These are phyloP conservation scores for Linum lewisii DNA, from an alignment of 345 rosid species.

Conservation along the genomic window DNA sequence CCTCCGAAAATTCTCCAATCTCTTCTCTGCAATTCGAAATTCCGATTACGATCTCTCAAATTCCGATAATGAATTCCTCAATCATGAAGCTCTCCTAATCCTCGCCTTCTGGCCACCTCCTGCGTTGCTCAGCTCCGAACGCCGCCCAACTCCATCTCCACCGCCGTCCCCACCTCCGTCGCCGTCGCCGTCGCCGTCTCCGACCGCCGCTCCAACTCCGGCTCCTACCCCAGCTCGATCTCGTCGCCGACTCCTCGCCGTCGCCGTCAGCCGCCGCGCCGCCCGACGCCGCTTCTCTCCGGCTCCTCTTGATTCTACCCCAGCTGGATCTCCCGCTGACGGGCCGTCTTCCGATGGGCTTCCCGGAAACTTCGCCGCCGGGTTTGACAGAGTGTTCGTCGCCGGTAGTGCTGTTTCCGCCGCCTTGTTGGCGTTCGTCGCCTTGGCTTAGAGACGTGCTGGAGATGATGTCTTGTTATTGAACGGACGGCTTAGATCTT, in stretches of 20 bases:
- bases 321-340: slow-evolving; percentile 5
- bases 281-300: slow-evolving; percentile 12
- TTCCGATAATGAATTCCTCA: slow-evolving; percentile 36
- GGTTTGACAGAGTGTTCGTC: slow-evolving; percentile 19
- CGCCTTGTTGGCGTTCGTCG: slow-evolving; percentile 37
- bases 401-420: slow-evolving; percentile 40
- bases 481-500: slow-evolving; percentile 11
- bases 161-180: slow-evolving; percentile 19
- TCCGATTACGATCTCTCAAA: neutral
- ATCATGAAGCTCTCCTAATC: slow-evolving; percentile 40
- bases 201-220: slow-evolving; percentile 22
- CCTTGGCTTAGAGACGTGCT: slow-evolving; percentile 51
- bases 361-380: slow-evolving; percentile 22
- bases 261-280: slow-evolving; percentile 21
- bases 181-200: slow-evolving; percentile 25
- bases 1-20: neutral
- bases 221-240: slow-evolving; percentile 16
- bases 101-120: slow-evolving; percentile 56
- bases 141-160: slow-evolving; percentile 30
- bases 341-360: slow-evolving; percentile 9
- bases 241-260: slow-evolving; percentile 25
- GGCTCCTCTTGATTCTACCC: slow-evolving; percentile 12
- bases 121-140: slow-evolving; percentile 66
- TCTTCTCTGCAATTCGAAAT: neutral
- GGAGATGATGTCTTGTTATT: too few species aligned